These are phyloP conservation scores for Carpinus viminea DNA, from an alignment of 306 rosid species.

Conservation along the genomic window DNA sequence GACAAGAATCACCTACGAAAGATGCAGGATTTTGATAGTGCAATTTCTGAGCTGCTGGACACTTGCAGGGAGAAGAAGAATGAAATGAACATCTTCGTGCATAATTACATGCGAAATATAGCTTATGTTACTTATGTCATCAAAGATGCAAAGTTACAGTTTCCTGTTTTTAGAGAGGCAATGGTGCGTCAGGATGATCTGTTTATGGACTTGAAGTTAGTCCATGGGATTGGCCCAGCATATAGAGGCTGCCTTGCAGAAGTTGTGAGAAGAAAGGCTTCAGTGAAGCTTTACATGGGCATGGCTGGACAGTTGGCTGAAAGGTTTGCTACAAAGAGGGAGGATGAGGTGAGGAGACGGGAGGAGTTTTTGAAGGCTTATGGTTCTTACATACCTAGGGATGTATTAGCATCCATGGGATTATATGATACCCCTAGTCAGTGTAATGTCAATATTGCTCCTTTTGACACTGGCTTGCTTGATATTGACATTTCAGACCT, in stretches of 20 bases:
- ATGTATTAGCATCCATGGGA: constrained; percentile 84
- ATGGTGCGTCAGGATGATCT: constrained; percentile 85
- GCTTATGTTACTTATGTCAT: constrained; percentile 71
- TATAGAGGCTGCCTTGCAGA: constrained; percentile 98
- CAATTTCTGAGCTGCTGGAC: constrained; percentile 73
- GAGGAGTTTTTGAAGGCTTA: constrained; percentile 77
- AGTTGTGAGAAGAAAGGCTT: constrained; percentile 91
- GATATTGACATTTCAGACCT: constrained; percentile 86
- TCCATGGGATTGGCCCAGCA: constrained; percentile 81
- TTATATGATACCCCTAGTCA: constrained; percentile 79
- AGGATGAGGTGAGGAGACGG: constrained; percentile 68
- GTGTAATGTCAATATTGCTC: constrained; percentile 93
- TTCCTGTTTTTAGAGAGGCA: constrained; percentile 97
- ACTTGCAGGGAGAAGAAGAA: constrained; percentile 78
- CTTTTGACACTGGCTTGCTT: constrained; percentile 77
- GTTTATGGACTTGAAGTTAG: constrained; percentile 73
- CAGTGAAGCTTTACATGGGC: constrained; percentile 96
- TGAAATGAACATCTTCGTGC: constrained; percentile 81
- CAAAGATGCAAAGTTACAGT: constrained; percentile 89
- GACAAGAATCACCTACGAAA: constrained; percentile 81
- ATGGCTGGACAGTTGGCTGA: constrained; percentile 99
- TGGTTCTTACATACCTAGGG: constrained; percentile 72
- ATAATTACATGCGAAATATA: constrained; percentile 75
- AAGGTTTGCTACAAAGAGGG: constrained; percentile 86
- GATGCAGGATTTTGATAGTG: constrained; percentile 80